A percentile compares a stretch with the other conserved stretches of the same genome.
Conservation (phyloP, 1,284 basidiomycete genomes). For the Sphagnurus paluster region DNA sequence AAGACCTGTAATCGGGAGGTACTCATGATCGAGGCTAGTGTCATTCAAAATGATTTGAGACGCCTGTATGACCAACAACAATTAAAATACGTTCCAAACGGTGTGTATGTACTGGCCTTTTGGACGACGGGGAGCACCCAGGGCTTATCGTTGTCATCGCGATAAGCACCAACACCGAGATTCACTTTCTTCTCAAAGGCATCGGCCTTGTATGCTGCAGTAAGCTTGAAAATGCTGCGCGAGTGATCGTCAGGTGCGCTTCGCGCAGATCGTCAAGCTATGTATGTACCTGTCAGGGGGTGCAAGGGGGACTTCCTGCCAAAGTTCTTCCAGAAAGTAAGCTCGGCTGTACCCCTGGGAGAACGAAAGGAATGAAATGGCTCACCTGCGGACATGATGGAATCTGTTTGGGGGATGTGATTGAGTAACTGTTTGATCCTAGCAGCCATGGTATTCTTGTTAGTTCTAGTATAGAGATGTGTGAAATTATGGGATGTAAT, state of each 20-base stretch:
- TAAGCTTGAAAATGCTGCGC: constrained; percentile 88
- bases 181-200: constrained; percentile 84
- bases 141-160: constrained; percentile 83
- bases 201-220: constrained; percentile 87
- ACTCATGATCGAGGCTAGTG: constrained; percentile 87
- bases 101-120: constrained; percentile 53
- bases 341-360: constrained; percentile 11
- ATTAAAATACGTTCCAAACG: constrained; percentile 1
- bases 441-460: constrained; percentile 40
- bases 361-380: constrained; percentile 2
- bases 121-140: constrained; percentile 93
- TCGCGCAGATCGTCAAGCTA: not conserved
- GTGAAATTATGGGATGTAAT: no score
- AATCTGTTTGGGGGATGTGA: constrained; percentile 36
- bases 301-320: constrained; percentile 74
- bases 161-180: constrained; percentile 88
- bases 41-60: constrained; percentile 71
- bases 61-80: constrained; percentile 49
- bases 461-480: no score
- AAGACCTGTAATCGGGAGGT: constrained; percentile 89
- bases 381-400: constrained; percentile 50
- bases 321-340: constrained; percentile 52
- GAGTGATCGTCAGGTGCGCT: constrained; percentile 5
- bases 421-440: constrained; percentile 53
- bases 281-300: constrained; percentile 70